Percentiles rank a stretch among this genome's conserved stretches.
These are phyloP conservation scores for Coniochaeta ligniaria DNA, from an alignment of 2,329 filamentous ascomycete species.

Conservation along the genomic window DNA sequence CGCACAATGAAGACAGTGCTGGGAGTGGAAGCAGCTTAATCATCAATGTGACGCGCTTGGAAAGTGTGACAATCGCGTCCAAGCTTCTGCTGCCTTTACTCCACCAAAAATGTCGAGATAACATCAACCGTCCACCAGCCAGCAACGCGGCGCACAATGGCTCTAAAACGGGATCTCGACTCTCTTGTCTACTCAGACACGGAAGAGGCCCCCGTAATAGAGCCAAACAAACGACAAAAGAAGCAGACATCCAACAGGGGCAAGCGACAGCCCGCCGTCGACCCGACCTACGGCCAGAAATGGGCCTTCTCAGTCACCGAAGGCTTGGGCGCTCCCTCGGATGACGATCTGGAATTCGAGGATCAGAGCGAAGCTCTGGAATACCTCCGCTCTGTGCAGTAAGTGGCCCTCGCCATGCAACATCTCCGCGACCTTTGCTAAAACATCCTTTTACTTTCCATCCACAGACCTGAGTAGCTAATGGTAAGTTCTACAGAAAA, in stretches of 20 bases:
- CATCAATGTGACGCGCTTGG: neutral
- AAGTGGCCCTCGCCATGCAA: slow-evolving; percentile 22
- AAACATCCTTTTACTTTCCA: slow-evolving; percentile 12
- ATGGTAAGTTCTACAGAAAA: slow-evolving; percentile 51
- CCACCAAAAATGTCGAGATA: neutral
- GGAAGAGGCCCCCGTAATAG: neutral
- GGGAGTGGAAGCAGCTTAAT: neutral
- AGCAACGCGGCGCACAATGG: neutral
- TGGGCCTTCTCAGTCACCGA: slow-evolving; percentile 62
- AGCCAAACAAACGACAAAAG: neutral
- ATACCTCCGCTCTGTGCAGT: slow-evolving; percentile 67
- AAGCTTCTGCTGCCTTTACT: neutral
- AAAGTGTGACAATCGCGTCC: neutral
- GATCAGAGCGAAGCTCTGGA: slow-evolving; percentile 61
- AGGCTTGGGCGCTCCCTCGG: slow-evolving; percentile 33
- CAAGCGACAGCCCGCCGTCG: slow-evolving; percentile 32
- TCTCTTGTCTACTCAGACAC: neutral
- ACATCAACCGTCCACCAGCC: neutral
- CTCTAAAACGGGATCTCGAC: neutral
- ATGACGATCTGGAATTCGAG: slow-evolving; percentile 59
- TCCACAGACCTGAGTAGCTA: slow-evolving; percentile 23
- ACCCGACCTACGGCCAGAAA: slow-evolving; percentile 64
- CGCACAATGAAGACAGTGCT: neutral
- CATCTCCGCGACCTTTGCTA: slow-evolving; percentile 15
- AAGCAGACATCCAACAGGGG: neutral